Conservation (phyloP, 768 basidiomycete genomes). For the Hemileccinum rubropunctum region DNA sequence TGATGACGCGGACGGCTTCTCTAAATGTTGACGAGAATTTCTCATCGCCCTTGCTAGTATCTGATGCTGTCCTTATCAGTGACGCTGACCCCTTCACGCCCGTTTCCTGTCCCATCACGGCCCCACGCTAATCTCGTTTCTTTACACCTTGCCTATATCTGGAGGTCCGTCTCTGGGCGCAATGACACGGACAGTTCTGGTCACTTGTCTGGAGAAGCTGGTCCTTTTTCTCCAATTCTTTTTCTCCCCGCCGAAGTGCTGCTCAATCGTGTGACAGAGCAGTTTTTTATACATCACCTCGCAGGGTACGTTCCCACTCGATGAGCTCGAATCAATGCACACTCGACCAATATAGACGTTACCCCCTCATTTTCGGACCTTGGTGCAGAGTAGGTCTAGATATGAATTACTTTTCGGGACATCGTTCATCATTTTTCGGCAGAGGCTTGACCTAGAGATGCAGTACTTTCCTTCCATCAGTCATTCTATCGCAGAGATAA, state of each 20-base stretch:
- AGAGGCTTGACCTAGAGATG: slow-evolving; percentile 61
- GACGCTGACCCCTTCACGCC: slow-evolving; percentile 38
- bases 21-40: slow-evolving; percentile 36
- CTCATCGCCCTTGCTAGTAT: slow-evolving; percentile 3
- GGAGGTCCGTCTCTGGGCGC: slow-evolving; percentile 21
- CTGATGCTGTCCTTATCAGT: slow-evolving; percentile 31
- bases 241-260: slow-evolving; percentile 53
- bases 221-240: slow-evolving; percentile 54
- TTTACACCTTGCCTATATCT: slow-evolving; percentile 43
- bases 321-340: slow-evolving; percentile 7
- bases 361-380: slow-evolving; percentile 74
- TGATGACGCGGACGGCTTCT: slow-evolving; percentile 40
- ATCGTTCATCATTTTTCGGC: slow-evolving; percentile 2
- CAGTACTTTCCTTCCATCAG: slow-evolving; percentile 47
- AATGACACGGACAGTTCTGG: slow-evolving; percentile 9
- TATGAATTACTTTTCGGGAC: slow-evolving; percentile 5
- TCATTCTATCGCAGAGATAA: slow-evolving; percentile 48
- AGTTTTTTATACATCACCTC: slow-evolving; percentile 56
- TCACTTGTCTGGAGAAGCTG: slow-evolving; percentile 32
- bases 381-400: slow-evolving; percentile 53
- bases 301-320: slow-evolving; percentile 44
- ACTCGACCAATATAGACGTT: slow-evolving; percentile 46
- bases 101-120: slow-evolving; percentile 27
- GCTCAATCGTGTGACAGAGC: slow-evolving; percentile 50
- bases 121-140: slow-evolving; percentile 32